Percentiles rank a stretch among this genome's conserved stretches.
phyloP scores from a whole-genome alignment of 2,329 filamentous ascomycete species.

The Aureobasidium leucospermi region DNA sequence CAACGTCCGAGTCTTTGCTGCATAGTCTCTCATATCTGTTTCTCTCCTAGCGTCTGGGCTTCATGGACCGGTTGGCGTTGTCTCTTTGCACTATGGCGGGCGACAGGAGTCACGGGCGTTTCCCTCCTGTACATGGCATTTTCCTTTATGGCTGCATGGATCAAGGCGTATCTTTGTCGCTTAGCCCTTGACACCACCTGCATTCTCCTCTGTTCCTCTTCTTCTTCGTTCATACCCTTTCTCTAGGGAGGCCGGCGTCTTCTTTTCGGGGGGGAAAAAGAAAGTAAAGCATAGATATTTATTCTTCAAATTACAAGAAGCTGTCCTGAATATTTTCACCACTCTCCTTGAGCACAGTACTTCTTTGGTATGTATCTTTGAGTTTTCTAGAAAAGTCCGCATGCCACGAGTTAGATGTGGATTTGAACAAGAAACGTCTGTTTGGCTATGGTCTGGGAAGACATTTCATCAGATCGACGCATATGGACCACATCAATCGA shows the following conservation, averaged over 20 bases:
- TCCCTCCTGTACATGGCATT: not conserved
- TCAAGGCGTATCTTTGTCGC: not conserved
- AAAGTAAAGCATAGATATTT: not conserved
- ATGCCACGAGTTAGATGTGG: too few species aligned
- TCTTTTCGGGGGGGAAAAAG: not conserved
- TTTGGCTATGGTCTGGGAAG: too few species aligned
- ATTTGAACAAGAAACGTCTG: too few species aligned
- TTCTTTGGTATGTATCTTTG: too few species aligned
- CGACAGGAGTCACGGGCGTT: not conserved
- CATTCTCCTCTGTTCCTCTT: not conserved
- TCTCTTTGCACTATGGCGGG: not conserved
- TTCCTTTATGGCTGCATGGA: not conserved
- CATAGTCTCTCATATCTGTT: slow-evolving; percentile 23
- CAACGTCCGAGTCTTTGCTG: slow-evolving; percentile 71
- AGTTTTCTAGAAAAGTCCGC: too few species aligned
- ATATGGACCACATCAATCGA: too few species aligned
- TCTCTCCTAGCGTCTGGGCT: not conserved
- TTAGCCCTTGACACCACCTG: not conserved
- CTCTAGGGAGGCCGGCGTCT: not conserved
- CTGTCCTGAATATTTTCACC: too few species aligned
- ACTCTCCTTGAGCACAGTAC: too few species aligned
- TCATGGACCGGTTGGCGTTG: not conserved
- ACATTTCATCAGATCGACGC: too few species aligned
- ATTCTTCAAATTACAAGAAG: not conserved
- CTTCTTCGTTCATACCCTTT: slow-evolving; percentile 1